These are phyloP conservation scores for Zymoseptoria passerinii DNA, from an alignment of 2,329 filamentous ascomycete species.

Conservation along the genomic window DNA sequence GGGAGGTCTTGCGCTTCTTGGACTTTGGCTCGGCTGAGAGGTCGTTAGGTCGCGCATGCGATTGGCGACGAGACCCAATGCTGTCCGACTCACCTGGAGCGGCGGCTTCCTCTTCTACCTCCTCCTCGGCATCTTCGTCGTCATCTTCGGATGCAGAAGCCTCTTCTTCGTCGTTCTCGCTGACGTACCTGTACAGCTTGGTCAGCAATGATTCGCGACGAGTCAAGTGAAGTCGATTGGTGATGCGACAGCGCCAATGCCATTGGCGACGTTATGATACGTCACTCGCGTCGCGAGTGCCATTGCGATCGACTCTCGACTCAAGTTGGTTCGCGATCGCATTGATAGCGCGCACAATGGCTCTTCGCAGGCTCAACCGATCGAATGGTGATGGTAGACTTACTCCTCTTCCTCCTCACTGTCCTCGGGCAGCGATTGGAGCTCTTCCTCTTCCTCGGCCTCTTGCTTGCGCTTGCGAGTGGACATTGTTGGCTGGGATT, in stretches of 20 bases:
- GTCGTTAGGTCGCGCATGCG: background rate
- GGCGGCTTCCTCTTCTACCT: slow-evolving; percentile 6
- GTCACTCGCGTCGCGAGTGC: background rate
- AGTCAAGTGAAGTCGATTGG: background rate
- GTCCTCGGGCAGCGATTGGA: slow-evolving; percentile 36
- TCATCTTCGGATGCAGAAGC: slow-evolving; percentile 11
- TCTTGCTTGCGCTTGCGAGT: slow-evolving; percentile 38
- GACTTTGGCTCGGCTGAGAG: slow-evolving; percentile 10
- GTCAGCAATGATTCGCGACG: background rate
- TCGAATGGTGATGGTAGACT: slow-evolving; percentile 12
- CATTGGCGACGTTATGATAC: background rate
- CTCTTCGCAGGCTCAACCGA: background rate
- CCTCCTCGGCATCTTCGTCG: slow-evolving; percentile 8
- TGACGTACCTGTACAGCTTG: slow-evolving; percentile 4
- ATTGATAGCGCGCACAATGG: background rate
- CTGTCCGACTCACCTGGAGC: slow-evolving; percentile 8
- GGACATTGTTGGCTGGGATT: slow-evolving; percentile 26
- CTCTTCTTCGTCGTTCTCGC: slow-evolving; percentile 11
- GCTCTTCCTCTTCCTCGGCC: slow-evolving; percentile 35
- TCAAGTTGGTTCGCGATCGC: background rate
- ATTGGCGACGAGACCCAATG: background rate
- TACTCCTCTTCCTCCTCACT: slow-evolving; percentile 32
- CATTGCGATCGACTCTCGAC: background rate
- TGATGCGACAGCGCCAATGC: background rate
- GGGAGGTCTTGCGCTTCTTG: slow-evolving; percentile 19